phyloP scores from a whole-genome alignment of 1,284 basidiomycete species.

The Porogramme epimiltina region DNA sequence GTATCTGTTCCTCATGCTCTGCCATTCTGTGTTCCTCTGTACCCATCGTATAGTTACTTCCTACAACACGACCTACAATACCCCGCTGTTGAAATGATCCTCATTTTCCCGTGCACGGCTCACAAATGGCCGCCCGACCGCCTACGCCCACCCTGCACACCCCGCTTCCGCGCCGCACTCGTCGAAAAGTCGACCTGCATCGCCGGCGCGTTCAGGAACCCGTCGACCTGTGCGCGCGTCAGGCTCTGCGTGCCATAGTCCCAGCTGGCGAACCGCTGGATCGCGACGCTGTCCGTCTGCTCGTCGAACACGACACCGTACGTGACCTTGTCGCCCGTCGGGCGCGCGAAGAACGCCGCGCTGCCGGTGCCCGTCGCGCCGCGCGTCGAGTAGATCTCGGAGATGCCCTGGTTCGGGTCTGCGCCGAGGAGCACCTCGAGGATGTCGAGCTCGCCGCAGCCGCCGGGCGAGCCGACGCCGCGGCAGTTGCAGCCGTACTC shows the following conservation, averaged over 20 bases:
- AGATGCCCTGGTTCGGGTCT: slow-evolving; percentile 27
- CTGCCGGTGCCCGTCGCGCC: slow-evolving; percentile 35
- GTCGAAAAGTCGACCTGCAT: slow-evolving; percentile 23
- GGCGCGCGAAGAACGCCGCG: slow-evolving; percentile 26
- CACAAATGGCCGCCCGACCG: too few species aligned
- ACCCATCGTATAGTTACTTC: too few species aligned
- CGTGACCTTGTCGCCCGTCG: slow-evolving; percentile 22
- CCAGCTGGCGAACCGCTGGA: slow-evolving; percentile 28
- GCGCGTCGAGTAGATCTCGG: slow-evolving; percentile 35
- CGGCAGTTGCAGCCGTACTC: slow-evolving; percentile 40
- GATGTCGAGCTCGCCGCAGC: slow-evolving; percentile 35
- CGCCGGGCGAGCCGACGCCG: slow-evolving; percentile 23
- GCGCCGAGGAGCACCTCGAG: slow-evolving; percentile 28
- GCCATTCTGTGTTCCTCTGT: too few species aligned
- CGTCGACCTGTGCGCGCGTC: slow-evolving; percentile 28
- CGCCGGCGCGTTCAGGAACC: slow-evolving; percentile 25
- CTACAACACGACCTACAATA: too few species aligned
- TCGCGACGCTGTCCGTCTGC: slow-evolving; percentile 30
- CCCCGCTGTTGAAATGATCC: too few species aligned
- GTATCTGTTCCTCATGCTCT: too few species aligned
- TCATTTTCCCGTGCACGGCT: slow-evolving; percentile 6
- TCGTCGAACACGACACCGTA: slow-evolving; percentile 31
- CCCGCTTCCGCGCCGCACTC: not conserved
- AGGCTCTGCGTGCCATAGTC: slow-evolving; percentile 27
- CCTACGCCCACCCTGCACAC: not conserved